Evolutionary conservation across 2,329 filamentous ascomycete species (phyloP).

Genomic region (Xylaria multiplex): DNA sequence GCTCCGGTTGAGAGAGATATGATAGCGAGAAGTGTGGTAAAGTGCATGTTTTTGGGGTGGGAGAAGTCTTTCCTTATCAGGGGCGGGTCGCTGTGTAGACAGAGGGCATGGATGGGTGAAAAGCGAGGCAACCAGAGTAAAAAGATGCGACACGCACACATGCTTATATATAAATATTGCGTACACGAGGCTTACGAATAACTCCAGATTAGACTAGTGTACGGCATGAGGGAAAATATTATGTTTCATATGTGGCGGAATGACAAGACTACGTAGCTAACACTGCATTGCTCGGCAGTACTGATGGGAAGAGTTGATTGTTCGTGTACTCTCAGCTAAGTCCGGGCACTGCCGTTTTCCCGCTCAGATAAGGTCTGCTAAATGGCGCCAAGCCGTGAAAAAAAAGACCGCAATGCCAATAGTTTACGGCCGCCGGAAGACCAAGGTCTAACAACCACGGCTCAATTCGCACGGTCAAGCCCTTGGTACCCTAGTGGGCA

Average conservation of each 20-base stretch:
- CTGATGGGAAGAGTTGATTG: neutral
- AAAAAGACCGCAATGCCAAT: no score
- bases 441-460: neutral
- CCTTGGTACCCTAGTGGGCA: neutral
- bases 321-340: neutral
- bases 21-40: conserved; percentile 8
- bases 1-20: neutral
- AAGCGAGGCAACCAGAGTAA: no score
- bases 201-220: no score
- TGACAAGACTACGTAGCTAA: no score
- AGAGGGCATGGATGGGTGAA: neutral
- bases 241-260: no score
- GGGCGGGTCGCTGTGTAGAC: neutral
- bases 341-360: neutral
- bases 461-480: neutral
- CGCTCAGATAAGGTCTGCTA: neutral
- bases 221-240: no score
- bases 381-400: conserved; percentile 1
- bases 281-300: neutral
- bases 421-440: neutral
- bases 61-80: no score
- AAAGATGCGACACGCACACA: neutral
- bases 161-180: neutral
- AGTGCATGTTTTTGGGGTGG: neutral
- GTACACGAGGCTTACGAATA: neutral